A percentile compares a stretch with the other conserved stretches of the same genome.
Evolutionary conservation across 2,329 filamentous ascomycete genomes (phyloP).

Genomic region (Pseudogymnoascus sp.): DNA sequence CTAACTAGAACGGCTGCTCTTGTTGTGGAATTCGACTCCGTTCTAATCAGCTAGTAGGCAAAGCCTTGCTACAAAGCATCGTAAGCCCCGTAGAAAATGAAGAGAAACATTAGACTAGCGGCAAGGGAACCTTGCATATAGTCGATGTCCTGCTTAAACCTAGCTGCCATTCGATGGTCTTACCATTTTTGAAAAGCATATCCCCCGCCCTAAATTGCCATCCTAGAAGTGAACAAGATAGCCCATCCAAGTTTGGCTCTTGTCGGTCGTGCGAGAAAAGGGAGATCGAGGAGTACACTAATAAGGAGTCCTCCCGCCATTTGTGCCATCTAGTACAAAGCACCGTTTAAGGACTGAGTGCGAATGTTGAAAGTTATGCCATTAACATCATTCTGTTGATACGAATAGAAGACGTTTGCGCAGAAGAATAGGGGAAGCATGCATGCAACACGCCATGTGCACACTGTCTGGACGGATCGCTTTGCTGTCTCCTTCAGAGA

Average conservation of each 20-base stretch:
- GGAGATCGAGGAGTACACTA: constrained; percentile 62
- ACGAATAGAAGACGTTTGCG: constrained; percentile 74
- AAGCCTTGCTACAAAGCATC: constrained; percentile 87
- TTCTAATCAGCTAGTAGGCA: constrained; percentile 68
- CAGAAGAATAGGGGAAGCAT: constrained; percentile 76
- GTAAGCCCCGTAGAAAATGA: constrained; percentile 84
- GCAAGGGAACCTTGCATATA: constrained; percentile 51
- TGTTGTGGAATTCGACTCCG: constrained; percentile 36
- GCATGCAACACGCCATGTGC: constrained; percentile 50
- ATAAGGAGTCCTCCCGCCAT: constrained; percentile 69
- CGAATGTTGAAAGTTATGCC: constrained; percentile 64
- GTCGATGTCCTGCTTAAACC: constrained; percentile 12
- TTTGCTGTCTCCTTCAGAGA: constrained; percentile 67
- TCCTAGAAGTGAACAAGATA: constrained; percentile 60
- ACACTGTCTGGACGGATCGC: constrained; percentile 56
- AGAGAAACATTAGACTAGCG: constrained; percentile 75
- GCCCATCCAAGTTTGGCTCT: constrained; percentile 60
- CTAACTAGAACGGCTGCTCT: constrained; percentile 39
- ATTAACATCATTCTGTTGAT: constrained; percentile 72
- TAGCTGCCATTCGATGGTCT: constrained; percentile 34
- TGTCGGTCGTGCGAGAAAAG: constrained; percentile 51
- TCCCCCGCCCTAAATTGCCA: constrained; percentile 76
- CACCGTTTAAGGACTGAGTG: constrained; percentile 67
- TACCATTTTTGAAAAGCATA: constrained; percentile 69
- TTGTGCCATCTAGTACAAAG: constrained; percentile 74